phyloP scores from a whole-genome alignment of 2,329 filamentous ascomycete species.

The Hymenotorrendiella dingleyae region DNA sequence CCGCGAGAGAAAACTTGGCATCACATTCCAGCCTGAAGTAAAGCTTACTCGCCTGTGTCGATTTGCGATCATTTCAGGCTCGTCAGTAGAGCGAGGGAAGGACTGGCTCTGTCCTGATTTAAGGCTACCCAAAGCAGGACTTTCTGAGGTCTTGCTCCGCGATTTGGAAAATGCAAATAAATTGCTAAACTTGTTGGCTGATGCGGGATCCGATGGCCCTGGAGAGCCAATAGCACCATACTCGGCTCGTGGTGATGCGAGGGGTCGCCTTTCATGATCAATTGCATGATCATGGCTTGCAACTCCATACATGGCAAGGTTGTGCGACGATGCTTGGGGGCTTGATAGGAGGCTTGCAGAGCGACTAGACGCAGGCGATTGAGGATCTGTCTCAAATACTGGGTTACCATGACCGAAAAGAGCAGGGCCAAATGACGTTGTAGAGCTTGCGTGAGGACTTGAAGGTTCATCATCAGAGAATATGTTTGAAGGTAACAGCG shows the following conservation, averaged over 20 bases:
- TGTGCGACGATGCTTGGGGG: slow-evolving; percentile 54
- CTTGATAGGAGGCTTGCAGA: slow-evolving; percentile 55
- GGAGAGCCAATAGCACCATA: slow-evolving; percentile 29
- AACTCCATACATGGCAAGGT: slow-evolving; percentile 46
- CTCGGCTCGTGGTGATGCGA: slow-evolving; percentile 23
- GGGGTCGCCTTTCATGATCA: slow-evolving; percentile 24
- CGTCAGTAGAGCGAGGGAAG: slow-evolving; percentile 58
- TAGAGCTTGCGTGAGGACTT: slow-evolving; percentile 31
- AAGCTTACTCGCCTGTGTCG: slow-evolving; percentile 52
- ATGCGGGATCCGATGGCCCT: slow-evolving; percentile 33
- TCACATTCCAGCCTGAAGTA: slow-evolving; percentile 45
- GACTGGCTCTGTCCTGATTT: slow-evolving; percentile 72
- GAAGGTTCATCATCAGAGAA: slow-evolving; percentile 54
- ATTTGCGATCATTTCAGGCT: slow-evolving; percentile 44
- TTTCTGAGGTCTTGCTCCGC: slow-evolving; percentile 54
- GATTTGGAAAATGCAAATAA: slow-evolving; percentile 57
- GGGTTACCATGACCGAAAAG: slow-evolving; percentile 32
- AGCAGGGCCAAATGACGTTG: slow-evolving; percentile 24
- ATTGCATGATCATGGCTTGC: slow-evolving; percentile 20
- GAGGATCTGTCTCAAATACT: slow-evolving; percentile 40
- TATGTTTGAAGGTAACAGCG: slow-evolving; percentile 64
- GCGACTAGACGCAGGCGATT: slow-evolving; percentile 53
- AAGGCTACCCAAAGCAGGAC: slow-evolving; percentile 61
- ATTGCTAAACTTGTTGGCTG: slow-evolving; percentile 39
- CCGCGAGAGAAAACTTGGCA: slow-evolving; percentile 34